A percentile compares a stretch with the other conserved stretches of the same genome.
Conservation (phyloP, 495 filamentous ascomycete species). For the Lichina pygmaea region DNA sequence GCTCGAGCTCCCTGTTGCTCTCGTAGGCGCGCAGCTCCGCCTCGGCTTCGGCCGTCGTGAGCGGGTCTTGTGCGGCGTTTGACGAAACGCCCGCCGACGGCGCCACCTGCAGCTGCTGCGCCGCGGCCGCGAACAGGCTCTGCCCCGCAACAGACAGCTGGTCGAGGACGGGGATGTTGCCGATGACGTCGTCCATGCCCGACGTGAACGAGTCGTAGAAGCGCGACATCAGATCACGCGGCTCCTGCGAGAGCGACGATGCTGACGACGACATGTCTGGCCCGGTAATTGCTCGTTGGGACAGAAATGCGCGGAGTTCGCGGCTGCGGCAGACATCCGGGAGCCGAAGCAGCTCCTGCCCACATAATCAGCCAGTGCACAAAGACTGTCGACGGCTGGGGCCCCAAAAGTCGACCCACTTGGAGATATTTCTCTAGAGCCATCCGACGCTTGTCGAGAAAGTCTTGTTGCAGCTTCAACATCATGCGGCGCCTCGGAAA, state of each 20-base stretch:
- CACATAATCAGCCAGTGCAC: not conserved
- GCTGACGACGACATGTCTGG: slow-evolving; percentile 3
- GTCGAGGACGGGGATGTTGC: slow-evolving; percentile 85
- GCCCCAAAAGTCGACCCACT: slow-evolving; percentile 6
- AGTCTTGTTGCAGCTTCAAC: slow-evolving; percentile 88
- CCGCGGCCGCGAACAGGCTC: slow-evolving; percentile 71
- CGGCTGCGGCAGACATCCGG: slow-evolving; percentile 87
- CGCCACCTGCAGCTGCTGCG: slow-evolving; percentile 33
- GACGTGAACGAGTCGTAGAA: slow-evolving; percentile 92
- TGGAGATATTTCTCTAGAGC: slow-evolving; percentile 70
- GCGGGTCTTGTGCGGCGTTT: slow-evolving; percentile 27
- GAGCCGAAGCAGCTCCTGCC: slow-evolving; percentile 38
- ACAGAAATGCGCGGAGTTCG: slow-evolving; percentile 80
- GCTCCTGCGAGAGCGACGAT: slow-evolving; percentile 17
- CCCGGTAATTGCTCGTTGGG: slow-evolving; percentile 52
- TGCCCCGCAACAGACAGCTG: slow-evolving; percentile 82
- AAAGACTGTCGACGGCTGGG: not conserved
- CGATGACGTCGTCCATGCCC: slow-evolving; percentile 92
- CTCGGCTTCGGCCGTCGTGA: slow-evolving; percentile 67
- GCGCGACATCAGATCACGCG: slow-evolving; percentile 74
- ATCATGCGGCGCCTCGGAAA: slow-evolving; percentile 81
- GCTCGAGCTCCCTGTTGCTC: slow-evolving; percentile 49
- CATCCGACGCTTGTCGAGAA: slow-evolving; percentile 62
- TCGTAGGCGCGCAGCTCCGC: slow-evolving; percentile 89
- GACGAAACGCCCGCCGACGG: slow-evolving; percentile 12